Evolutionary conservation across 768 basidiomycete species (phyloP).

Genomic region (Pisolithus marmoratus): DNA sequence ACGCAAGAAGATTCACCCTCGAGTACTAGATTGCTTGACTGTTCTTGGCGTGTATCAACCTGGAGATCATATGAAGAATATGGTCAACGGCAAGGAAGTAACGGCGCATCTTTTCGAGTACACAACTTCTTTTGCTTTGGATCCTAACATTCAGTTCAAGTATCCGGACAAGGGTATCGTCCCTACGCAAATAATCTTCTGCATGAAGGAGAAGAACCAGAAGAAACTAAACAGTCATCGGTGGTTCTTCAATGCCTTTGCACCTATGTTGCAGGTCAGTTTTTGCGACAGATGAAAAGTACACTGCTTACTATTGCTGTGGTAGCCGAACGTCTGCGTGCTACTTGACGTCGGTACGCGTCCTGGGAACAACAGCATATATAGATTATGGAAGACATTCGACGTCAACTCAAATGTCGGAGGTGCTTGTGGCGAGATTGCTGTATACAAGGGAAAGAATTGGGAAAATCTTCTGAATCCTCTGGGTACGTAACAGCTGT

Average conservation of each 20-base stretch:
- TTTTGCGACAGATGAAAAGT: not conserved
- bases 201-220: conserved; percentile 89
- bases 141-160: conserved; percentile 74
- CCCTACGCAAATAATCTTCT: conserved; percentile 91
- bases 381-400: conserved; percentile 94
- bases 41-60: conserved; percentile 91
- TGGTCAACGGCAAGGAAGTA: conserved; percentile 68
- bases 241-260: conserved; percentile 98
- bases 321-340: conserved; percentile 84
- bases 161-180: conserved; percentile 92
- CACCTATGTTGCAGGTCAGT: conserved; percentile 69
- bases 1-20: conserved; percentile 74
- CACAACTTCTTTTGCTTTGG: conserved; percentile 74
- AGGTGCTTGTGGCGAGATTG: conserved; percentile 97
- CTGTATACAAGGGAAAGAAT: conserved; percentile 84
- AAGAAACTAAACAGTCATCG: conserved; percentile 97
- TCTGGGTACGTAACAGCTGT: conserved; percentile 45
- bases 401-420: conserved; percentile 89
- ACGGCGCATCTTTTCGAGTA: conserved; percentile 81
- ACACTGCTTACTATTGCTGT: not conserved
- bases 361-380: conserved; percentile 83
- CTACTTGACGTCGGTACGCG: conserved; percentile 92
- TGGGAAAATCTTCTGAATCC: conserved; percentile 83
- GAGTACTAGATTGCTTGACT: conserved; percentile 83
- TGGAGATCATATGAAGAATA: conserved; percentile 53